Base-by-base conservation (phyloP, 2,329 filamentous ascomycete genomes). In the Macroventuria anomochaeta region DNA sequence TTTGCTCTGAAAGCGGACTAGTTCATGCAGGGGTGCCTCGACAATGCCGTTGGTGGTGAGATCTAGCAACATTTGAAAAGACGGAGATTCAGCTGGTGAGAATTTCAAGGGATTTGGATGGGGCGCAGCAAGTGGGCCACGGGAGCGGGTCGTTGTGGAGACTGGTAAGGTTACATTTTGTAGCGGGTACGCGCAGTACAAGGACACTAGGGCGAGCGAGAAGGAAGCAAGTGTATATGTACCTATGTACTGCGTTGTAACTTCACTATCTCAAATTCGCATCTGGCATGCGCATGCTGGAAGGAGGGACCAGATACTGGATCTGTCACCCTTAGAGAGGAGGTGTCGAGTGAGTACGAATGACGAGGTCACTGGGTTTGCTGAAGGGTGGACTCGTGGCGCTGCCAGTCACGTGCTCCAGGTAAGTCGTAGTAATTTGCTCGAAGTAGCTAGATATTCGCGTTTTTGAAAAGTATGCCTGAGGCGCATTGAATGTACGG, bases 71-170 rank as follows among this genome's bases (percentile, higher is more conserved):
- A 10, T 33, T 17, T 11, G 28, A 29, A 29, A 10, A 11, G 28
- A 29, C 11, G 28, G 11, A n/a, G n/a, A n/a, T n/a, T n/a, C n/a
- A n/a, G n/a, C n/a, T n/a, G n/a, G n/a, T n/a, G n/a, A n/a, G n/a
- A n/a, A n/a, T n/a, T n/a, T n/a, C n/a, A n/a, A 8, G 11, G n/a
- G 20, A 10, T 28, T 43, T 29, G 25, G 40, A 33, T n/a, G 43
- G 23, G 33, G 33, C 33, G 34, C 34, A 39, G 43, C 36, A 34
- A 11, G 15, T 5, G 18, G 12, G 17, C 11, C 12, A 20, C 36
- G 44, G 44, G 44, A 43, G 17, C 44, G 44, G 28, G 29, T 26
- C 29, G 37, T 29, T 47, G 43, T 46, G 43, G 43, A 39, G 43
- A 23, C n/a, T 33, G 31, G 17, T 13, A n/a, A 48, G 29, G 46